Conservation (phyloP, 495 filamentous ascomycete genomes). For the Symbiotaphrina buchneri region DNA sequence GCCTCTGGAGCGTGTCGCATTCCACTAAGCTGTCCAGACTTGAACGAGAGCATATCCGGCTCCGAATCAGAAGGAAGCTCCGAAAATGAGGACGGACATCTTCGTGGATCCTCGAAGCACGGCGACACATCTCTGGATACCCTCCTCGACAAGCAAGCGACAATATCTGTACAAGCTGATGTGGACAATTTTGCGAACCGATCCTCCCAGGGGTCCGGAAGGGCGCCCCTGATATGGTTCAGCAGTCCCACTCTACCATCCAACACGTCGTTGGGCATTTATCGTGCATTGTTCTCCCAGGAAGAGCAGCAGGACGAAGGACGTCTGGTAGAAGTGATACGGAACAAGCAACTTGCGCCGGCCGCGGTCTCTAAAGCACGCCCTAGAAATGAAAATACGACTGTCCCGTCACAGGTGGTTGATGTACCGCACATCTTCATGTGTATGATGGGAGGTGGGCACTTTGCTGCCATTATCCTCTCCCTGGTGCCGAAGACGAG, state of each 20-base stretch:
- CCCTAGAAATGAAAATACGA: slow-evolving; percentile 13
- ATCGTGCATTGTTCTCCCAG: slow-evolving; percentile 58
- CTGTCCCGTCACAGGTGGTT: neutral
- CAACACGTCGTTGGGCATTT: slow-evolving; percentile 65
- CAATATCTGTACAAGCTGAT: slow-evolving; percentile 31
- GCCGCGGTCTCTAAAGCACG: slow-evolving; percentile 19
- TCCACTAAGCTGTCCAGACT: slow-evolving; percentile 14
- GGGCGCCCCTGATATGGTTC: slow-evolving; percentile 70
- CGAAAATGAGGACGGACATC: slow-evolving; percentile 32
- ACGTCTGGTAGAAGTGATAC: slow-evolving; percentile 37
- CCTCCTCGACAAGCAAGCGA: slow-evolving; percentile 66
- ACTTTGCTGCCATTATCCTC: slow-evolving; percentile 92
- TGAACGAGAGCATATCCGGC: slow-evolving; percentile 83
- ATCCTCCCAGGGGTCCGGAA: slow-evolving; percentile 36
- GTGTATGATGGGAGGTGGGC: slow-evolving; percentile 95
- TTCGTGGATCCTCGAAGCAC: too few relatives aligned
- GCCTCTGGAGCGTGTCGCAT: neutral
- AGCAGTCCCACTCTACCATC: slow-evolving; percentile 46
- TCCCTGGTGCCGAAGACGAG: slow-evolving; percentile 60
- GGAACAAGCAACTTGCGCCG: slow-evolving; percentile 51
- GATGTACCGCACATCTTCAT: slow-evolving; percentile 59
- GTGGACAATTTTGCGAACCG: too few relatives aligned
- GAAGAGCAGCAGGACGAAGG: slow-evolving; percentile 42
- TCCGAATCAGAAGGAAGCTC: slow-evolving; percentile 30
- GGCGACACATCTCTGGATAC: too few relatives aligned